phyloP scores from a whole-genome alignment of 495 filamentous ascomycete genomes.

The Annulohypoxylon bovei region DNA sequence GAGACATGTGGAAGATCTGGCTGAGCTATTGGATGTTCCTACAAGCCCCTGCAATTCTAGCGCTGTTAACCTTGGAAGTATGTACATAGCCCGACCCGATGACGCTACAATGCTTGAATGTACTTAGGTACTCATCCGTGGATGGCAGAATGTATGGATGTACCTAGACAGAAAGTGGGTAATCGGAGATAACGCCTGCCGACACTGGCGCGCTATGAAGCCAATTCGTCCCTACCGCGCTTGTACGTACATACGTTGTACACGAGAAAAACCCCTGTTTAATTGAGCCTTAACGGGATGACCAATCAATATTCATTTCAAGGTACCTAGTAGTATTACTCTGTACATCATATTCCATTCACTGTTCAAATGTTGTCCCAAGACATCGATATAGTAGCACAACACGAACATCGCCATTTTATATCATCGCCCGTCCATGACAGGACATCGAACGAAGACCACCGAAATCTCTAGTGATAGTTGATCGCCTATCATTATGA shows the following conservation, averaged over 20 bases:
- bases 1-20: conserved; percentile 18
- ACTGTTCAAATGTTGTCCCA: neutral
- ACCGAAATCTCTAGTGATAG: neutral
- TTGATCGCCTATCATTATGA: conserved; percentile 43
- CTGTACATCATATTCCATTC: neutral
- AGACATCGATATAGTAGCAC: neutral
- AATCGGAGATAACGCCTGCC: conserved; percentile 2
- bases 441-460: neutral
- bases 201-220: neutral
- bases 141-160: conserved; percentile 6
- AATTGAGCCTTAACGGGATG: conserved; percentile 15
- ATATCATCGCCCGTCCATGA: neutral
- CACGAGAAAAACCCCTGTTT: conserved; percentile 8
- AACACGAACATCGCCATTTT: conserved; percentile 11
- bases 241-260: neutral
- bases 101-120: conserved; percentile 23
- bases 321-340: neutral
- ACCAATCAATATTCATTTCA: conserved; percentile 18
- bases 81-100: conserved; percentile 13
- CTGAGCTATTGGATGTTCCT: conserved; percentile 18
- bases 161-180: neutral
- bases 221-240: neutral
- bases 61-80: neutral
- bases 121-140: neutral
- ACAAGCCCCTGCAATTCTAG: conserved; percentile 11